Base-by-base conservation (phyloP, 441 rosid species). In the Pelargonium citronellum region DNA sequence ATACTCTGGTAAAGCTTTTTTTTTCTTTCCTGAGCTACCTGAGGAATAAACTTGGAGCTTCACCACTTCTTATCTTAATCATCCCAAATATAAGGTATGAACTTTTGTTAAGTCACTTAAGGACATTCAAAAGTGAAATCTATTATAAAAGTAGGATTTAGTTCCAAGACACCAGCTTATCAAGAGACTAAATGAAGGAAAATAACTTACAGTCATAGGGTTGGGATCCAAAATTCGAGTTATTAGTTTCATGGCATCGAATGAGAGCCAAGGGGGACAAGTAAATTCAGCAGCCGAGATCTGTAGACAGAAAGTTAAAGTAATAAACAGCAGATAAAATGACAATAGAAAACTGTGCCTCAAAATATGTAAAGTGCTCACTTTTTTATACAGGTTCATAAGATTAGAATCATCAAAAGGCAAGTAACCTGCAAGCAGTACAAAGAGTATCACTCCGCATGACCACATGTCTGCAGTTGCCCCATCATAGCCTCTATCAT, bases 401-500 rank as follows among this genome's bases (percentile, higher is more conserved):
- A 90, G 84, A 94, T 90, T 94, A 80, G 95, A 65, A 84, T 94
- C 97, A 79, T 94, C 99, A 11, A 94, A 94, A 83, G 97, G 99
- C 85, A 94, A 91, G 85, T 94, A 94, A 74, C 98, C 97, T 72
- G 97, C 97, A 73, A 94, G 95, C 83, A 94, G 77, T 57, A 94
- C 99, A 86, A 88, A 94, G 74, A 94, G 99, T 77, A 94, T 91
- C 71, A 94, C 99, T 73, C 97, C 99, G 69, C 99, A 91, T 47
- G 99, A 94, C 97, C 99, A 94, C 84, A 90, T 71, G 76, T 94
- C 99, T 10, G 99, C 99, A 4, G 91, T 90, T 72, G 95, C 91
- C 51, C 99, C 97, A 73, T 94, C 97, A 15, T 94, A 94, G 77
- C 99, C 99, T 82, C 89, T 79, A 71, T 94, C 99, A 77, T 91